Evolutionary conservation across 2,329 filamentous ascomycete species (phyloP), one percentile per base, ranked within the genome.

Genomic region (Curvularia sp.): DNA sequence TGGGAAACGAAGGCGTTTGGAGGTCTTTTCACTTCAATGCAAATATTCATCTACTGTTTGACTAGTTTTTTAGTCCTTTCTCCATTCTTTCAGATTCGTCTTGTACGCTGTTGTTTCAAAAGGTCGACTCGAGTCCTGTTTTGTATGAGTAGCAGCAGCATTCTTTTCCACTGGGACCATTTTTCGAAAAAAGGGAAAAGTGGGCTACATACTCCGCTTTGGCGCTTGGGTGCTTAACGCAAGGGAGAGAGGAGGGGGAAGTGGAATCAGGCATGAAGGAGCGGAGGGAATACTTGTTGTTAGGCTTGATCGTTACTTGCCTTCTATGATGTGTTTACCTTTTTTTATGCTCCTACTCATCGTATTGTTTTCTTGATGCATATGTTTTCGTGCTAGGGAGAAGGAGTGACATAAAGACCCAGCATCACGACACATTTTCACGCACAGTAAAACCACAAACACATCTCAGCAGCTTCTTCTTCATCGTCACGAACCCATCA

Each of bases 71-170:
- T 15, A 9, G 33, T 35, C 10, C 4, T 47, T 10, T 31, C 33
- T 31, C 20, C 26, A n/a, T 20, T 28, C 43, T 28, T n/a, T 20
- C 22, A 24, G 20, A 42, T 15, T 43, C 13, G 41, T 24, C 10
- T 26, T 43, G 22, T 26, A 43, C 15, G 15, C 41, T 26, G 8
- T 43, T n/a, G 6, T 43, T 26, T 26, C 41, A 43, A 26, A 26
- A 18, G 22, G 22, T 28, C 41, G 9, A 5, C 3, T 26, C 41
- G 26, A 43, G 24, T 43, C 13, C 12, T 15, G 6, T 43, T 22
- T 43, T 43, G 41, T 43, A 43, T 26, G 41, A 43, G 22, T 44
- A 38, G 15, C 35, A 44, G 22, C 42, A 44, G 26, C 41, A n/a
- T 44, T 22, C 1, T 9, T 35, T 22, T 24, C 44, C n/a, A 31